Evolutionary conservation across 345 rosid genomes (phyloP).

Genomic region (Salix dunnii): DNA sequence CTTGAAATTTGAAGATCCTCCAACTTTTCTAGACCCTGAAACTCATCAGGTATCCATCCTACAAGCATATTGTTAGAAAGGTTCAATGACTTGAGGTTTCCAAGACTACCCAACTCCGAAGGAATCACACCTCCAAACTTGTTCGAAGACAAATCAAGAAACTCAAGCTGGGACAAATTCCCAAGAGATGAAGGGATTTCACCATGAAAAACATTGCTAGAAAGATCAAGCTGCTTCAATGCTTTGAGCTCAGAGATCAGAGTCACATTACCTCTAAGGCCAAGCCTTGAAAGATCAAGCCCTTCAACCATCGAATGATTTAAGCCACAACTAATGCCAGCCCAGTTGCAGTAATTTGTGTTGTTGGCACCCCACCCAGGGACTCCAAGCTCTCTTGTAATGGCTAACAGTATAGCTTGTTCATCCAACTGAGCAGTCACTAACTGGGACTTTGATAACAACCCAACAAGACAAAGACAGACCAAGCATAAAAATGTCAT

Average conservation of each 20-base stretch:
- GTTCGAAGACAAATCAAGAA: constrained; percentile 53
- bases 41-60: constrained; percentile 48
- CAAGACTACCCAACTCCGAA: constrained; percentile 26
- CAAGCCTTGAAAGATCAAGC: constrained; percentile 74
- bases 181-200: constrained; percentile 26
- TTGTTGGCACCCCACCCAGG: constrained; percentile 77
- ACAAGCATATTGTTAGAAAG: constrained; percentile 49
- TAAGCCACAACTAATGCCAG: constrained; percentile 57
- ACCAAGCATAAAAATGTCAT: constrained; percentile 47
- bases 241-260: constrained; percentile 47
- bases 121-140: constrained; percentile 60
- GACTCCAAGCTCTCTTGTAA: constrained; percentile 62
- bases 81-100: constrained; percentile 37
- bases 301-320: constrained; percentile 63
- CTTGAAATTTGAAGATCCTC: constrained; percentile 73
- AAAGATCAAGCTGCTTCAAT: constrained; percentile 32
- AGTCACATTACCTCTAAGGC: constrained; percentile 72
- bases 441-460: constrained; percentile 46
- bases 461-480: constrained; percentile 47
- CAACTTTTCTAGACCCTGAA: constrained; percentile 46
- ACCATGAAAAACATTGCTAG: constrained; percentile 23
- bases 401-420: constrained; percentile 57
- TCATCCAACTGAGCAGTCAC: constrained; percentile 46
- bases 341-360: constrained; percentile 75
- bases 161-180: constrained; percentile 39